These are phyloP conservation scores for Allium cepa DNA, from an alignment of 106 monocot genomes.

Conservation along the genomic window DNA sequence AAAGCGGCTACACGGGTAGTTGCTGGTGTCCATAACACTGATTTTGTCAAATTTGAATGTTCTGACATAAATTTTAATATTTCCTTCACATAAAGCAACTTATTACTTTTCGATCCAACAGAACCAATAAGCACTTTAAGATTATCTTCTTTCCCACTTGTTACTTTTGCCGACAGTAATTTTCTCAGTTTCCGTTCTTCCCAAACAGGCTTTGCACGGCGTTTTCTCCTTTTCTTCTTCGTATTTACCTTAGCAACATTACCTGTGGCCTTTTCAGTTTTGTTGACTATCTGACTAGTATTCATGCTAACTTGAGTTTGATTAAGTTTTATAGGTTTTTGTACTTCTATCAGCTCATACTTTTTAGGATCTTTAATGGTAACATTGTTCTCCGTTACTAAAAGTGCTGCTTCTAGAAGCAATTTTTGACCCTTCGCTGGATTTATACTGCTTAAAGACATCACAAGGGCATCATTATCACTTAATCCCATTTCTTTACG, in stretches of 20 bases:
- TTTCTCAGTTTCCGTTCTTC: conserved; percentile 17
- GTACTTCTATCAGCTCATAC: conserved; percentile 19
- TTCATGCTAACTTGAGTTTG: conserved; percentile 17
- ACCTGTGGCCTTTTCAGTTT: conserved; percentile 16
- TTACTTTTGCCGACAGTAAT: conserved; percentile 26
- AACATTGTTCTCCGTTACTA: conserved; percentile 43
- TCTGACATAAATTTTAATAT: conserved; percentile 68
- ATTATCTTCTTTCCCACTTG: conserved; percentile 14
- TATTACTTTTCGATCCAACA: conserved; percentile 95
- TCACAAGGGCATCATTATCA: conserved; percentile 71
- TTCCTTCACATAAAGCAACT: conserved; percentile 60
- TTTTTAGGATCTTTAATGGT: conserved; percentile 32
- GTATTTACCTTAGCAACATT: conserved; percentile 8
- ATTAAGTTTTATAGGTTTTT: conserved; percentile 22
- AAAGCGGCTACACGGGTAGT: conserved; percentile 74
- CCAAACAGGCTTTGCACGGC: conserved; percentile 9
- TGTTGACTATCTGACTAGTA: conserved; percentile 9
- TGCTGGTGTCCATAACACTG: conserved; percentile 77
- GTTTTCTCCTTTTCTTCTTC: conserved; percentile 28
- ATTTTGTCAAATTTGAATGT: conserved; percentile 50
- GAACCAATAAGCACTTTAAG: conserved; percentile 87
- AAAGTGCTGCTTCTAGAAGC: conserved; percentile 67
- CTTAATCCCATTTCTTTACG: conserved; percentile 79
- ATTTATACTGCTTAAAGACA: conserved; percentile 90
- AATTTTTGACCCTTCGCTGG: conserved; percentile 73